These are phyloP conservation scores for Coprinopsis marcescibilis DNA, from an alignment of 768 basidiomycete genomes.

Conservation along the genomic window DNA sequence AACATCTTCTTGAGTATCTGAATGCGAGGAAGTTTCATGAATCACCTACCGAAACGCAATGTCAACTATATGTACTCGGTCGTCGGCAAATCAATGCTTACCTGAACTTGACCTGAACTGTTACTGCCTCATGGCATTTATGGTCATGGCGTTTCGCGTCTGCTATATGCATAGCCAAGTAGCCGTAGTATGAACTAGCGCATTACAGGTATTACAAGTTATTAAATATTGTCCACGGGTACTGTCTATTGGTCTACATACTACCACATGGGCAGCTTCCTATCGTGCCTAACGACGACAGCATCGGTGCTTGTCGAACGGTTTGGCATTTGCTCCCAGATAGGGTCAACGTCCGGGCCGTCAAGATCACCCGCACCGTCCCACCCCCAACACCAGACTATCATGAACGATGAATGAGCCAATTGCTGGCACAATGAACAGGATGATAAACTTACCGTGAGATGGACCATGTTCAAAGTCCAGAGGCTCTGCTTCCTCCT, in stretches of 20 bases:
- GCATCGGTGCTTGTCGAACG: slow-evolving; percentile 51
- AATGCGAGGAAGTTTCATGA: too few species aligned
- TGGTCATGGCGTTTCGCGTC: too few species aligned
- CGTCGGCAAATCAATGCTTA: too few species aligned
- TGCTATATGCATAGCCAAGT: too few species aligned
- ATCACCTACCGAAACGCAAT: too few species aligned
- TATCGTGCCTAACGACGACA: slow-evolving; percentile 68
- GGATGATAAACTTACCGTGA: slow-evolving; percentile 56
- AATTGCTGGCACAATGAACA: slow-evolving; percentile 2
- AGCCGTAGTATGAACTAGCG: too few species aligned
- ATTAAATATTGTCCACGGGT: not conserved
- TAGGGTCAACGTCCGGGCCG: slow-evolving; percentile 95
- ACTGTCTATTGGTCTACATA: not conserved
- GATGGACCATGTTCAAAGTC: slow-evolving; percentile 78
- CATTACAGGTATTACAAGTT: too few species aligned
- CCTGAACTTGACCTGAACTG: too few species aligned
- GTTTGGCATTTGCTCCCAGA: slow-evolving; percentile 86
- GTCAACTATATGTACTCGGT: too few species aligned
- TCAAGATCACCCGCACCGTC: slow-evolving; percentile 98
- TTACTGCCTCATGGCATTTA: too few species aligned
- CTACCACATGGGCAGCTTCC: slow-evolving; percentile 29
- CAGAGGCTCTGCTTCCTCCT: slow-evolving; percentile 77
- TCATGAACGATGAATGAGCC: not conserved
- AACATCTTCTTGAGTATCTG: too few species aligned
- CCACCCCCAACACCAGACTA: slow-evolving; percentile 99